Conservation (phyloP, 140 eudicot species). For the Bidens hawaiensis region DNA sequence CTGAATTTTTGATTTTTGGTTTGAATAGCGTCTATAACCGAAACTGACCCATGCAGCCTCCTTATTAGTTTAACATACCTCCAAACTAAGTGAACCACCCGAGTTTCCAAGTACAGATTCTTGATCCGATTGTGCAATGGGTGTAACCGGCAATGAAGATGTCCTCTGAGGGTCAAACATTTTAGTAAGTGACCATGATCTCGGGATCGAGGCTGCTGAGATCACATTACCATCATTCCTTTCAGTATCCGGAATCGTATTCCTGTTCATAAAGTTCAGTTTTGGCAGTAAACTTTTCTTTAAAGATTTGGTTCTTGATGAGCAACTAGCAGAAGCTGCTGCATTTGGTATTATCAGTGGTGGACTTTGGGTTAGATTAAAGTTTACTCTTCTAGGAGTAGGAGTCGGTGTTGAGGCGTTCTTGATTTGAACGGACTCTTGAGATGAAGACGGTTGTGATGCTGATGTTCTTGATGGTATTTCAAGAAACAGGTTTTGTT, state of each 20-base stretch:
- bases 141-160: conserved; percentile 67
- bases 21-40: too few relatives aligned
- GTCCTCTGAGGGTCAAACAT: conserved; percentile 77
- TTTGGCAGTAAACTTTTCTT: conserved; percentile 46
- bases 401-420: conserved; percentile 55
- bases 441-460: conserved; percentile 42
- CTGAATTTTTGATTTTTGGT: too few relatives aligned
- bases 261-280: conserved; percentile 42
- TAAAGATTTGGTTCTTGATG: conserved; percentile 48
- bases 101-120: conserved; percentile 40
- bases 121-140: conserved; percentile 44
- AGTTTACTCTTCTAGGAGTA: conserved; percentile 75
- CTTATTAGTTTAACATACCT: too few relatives aligned
- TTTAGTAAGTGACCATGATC: conserved; percentile 77
- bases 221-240: conserved; percentile 22
- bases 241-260: conserved; percentile 46
- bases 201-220: conserved; percentile 37
- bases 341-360: conserved; percentile 37
- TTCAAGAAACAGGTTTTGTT: conserved; percentile 64
- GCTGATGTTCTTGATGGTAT: conserved; percentile 65
- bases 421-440: conserved; percentile 59
- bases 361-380: conserved; percentile 44
- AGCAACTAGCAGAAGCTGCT: conserved; percentile 45
- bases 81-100: conserved; percentile 29
- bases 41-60: too few relatives aligned